Evolutionary conservation across 257 asterid genomes (phyloP), one percentile per base, ranked within the genome.

Genomic region (Solanum clarkiae): DNA sequence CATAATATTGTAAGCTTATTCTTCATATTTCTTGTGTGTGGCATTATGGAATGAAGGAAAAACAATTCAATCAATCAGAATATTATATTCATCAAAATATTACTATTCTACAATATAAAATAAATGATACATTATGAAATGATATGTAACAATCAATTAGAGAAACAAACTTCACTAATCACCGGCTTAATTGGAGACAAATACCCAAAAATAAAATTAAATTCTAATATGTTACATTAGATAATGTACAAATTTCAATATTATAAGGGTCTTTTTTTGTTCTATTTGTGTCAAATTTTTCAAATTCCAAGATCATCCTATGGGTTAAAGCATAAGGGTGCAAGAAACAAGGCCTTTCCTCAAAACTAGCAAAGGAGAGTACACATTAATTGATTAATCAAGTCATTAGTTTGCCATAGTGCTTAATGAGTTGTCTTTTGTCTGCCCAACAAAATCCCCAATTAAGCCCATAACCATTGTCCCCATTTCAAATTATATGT

Each of bases 401-500:
- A 72, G 81, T 36, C 84, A 89, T 85, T 91, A 91, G 88, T 89
- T 83, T 86, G 83, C 42, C 60, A 42, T 82, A 89, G 93, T 92
- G 95, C 90, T 88, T 83, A 84, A 86, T 88, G 92, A 92, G 89
- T 87, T 86, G 92, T 90, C 83, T 84, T 75, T 89, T 90, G 94
- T 91, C 93, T 90, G 91, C 63, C 87, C 65, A 86, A 80, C 82
- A 51, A 77, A 77, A 77, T 77, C 65, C 9, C 82, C 13, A 77
- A 24, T 26, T 77, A 77, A 77, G 65, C 82, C 82, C 82, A 77
- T 77, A 77, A 26, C 63, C 9, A 49, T 10, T 77, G 5, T 14
- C 8, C 7, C 8, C 8, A 0, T 16, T 16, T 15, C n/a, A 29
- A 66, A 15, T 66, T 66, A 66, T 66, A 3, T 29, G 0, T 14